Evolutionary conservation across 257 asterid species (phyloP), one percentile per base, ranked within the genome.

Genomic region (Lithospermum erythrorhizon): DNA sequence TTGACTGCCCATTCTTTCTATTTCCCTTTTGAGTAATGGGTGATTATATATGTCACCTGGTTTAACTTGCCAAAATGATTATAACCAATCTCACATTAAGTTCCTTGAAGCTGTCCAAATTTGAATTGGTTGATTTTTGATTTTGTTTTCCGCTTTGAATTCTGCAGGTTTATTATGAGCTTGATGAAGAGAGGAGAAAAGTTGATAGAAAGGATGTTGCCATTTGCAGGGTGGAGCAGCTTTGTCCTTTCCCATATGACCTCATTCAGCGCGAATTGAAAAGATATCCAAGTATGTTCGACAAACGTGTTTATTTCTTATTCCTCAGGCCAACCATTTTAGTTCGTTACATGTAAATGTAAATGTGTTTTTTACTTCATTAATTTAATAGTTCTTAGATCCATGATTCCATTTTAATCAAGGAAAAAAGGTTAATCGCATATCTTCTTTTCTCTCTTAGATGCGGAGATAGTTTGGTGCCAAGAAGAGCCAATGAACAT

Each of bases 401-500:
- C n/a, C n/a, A n/a, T n/a, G n/a, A n/a, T 0, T 70, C 57, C 2
- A 55, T 54, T 54, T 41, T 6, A 18, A 21, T 19, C 3, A 3
- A n/a, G 5, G 13, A 22, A 19, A 53, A 21, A 6, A 53, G 11
- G 27, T 52, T 53, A 22, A 53, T 15, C 7, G 24, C 23, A 21
- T 23, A 60, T 20, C 8, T 19, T 51, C 19, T 60, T 20, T 18
- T 5, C 9, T 64, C 14, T 57, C 57, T 56, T 80, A 82, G 94
- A 79, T 66, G 94, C 86, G 7, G 94, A 87, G 67, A 21, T 84
- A 0, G 90, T 82, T 15, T 87, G 95, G 95, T 84, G 94, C 60
- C 95, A 87, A 62, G 95, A 87, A 69, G 95, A 87, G 73, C 87
- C 90, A 4, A 87, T 84, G 95, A 87, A 84, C 87, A 79, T 81